Percentiles rank a stretch among this genome's conserved stretches.
phyloP scores from a whole-genome alignment of 768 basidiomycete species.

The Rhizopogon roseolus region DNA sequence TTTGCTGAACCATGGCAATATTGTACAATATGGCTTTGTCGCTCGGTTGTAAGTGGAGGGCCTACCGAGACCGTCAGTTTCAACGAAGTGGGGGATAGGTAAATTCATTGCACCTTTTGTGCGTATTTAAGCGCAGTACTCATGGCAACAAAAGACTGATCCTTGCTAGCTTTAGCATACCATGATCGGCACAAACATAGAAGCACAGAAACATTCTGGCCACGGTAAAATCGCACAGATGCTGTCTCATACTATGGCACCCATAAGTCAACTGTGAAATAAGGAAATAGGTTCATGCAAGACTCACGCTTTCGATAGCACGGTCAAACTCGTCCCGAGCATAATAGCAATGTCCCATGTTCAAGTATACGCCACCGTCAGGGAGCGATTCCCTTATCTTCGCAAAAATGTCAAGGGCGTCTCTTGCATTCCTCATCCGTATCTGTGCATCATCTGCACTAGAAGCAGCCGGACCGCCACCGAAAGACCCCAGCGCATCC shows the following conservation, averaged over 20 bases:
- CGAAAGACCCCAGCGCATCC: constrained; percentile 72
- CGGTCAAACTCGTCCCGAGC: constrained; percentile 90
- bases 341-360: constrained; percentile 96
- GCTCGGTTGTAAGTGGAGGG: constrained; percentile 74
- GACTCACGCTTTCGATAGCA: constrained; percentile 88
- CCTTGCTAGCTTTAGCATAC: constrained; percentile 91
- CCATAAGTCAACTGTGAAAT: background rate
- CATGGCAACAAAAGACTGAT: constrained; percentile 80
- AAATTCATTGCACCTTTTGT: constrained; percentile 51
- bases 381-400: constrained; percentile 86
- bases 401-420: constrained; percentile 85
- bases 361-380: constrained; percentile 84
- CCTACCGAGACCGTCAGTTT: constrained; percentile 40
- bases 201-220: constrained; percentile 70
- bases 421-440: constrained; percentile 69
- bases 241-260: constrained; percentile 82
- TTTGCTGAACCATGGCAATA: constrained; percentile 98
- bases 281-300: background rate
- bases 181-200: constrained; percentile 88
- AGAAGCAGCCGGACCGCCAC: constrained; percentile 43
- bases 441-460: constrained; percentile 61
- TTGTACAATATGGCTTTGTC: constrained; percentile 94
- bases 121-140: constrained; percentile 80
- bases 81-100: background rate
- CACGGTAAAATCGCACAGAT: constrained; percentile 68